A percentile compares a stretch with the other conserved stretches of the same genome.
Evolutionary conservation across 2,329 filamentous ascomycete genomes (phyloP).

Genomic region (Clonostachys rosea): DNA sequence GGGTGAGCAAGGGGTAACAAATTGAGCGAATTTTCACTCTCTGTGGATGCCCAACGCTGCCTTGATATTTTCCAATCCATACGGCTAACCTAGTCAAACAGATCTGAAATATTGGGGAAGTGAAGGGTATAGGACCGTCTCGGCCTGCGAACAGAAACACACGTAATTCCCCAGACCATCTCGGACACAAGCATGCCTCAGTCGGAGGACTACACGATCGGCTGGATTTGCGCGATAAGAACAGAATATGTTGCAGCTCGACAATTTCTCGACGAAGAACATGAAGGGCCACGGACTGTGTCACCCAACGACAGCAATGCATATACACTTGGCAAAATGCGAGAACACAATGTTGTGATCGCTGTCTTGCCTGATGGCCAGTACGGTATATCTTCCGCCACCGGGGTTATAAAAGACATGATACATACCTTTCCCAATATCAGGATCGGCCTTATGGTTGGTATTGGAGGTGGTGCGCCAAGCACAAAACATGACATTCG

Average conservation of each 20-base stretch:
- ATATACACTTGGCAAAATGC: constrained; percentile 19
- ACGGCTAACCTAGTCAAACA: too few relatives aligned
- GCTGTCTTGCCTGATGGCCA: constrained; percentile 15
- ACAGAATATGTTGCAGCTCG: constrained; percentile 14
- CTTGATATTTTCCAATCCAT: too few relatives aligned
- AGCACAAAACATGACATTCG: constrained; percentile 10
- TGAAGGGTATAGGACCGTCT: too few relatives aligned
- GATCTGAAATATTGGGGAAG: too few relatives aligned
- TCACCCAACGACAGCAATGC: constrained; percentile 5
- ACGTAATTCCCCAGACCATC: too few relatives aligned
- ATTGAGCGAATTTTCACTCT: too few relatives aligned
- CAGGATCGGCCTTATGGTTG: constrained; percentile 10
- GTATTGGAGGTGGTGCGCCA: constrained; percentile 13
- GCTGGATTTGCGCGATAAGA: constrained; percentile 17
- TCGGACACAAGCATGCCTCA: not conserved
- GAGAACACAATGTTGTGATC: constrained; percentile 22
- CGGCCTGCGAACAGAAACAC: too few relatives aligned
- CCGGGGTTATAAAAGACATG: constrained; percentile 22
- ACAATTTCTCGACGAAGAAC: constrained; percentile 14
- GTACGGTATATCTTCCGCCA: constrained; percentile 19
- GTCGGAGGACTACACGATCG: constrained; percentile 12
- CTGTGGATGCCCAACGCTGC: too few relatives aligned
- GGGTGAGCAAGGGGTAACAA: too few relatives aligned
- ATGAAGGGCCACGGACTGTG: constrained; percentile 5
- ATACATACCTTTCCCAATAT: constrained; percentile 20